Base-by-base conservation (phyloP, 768 basidiomycete species). In the Galerina marginata region DNA sequence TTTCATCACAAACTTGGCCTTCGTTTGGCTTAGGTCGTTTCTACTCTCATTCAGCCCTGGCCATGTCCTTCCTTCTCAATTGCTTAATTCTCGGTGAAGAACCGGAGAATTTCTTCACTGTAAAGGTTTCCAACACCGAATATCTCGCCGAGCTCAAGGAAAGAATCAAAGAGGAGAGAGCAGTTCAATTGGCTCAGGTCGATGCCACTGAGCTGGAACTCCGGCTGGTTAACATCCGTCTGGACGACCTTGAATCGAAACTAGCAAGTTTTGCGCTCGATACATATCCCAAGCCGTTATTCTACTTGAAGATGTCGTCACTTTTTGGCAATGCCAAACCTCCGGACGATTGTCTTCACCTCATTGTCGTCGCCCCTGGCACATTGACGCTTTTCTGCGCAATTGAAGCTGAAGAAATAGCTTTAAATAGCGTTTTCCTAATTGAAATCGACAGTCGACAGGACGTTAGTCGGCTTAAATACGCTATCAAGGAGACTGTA, bases 51-150 rank as follows among this genome's bases (percentile, higher is more conserved):
- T 20, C 20, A 20, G 20, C 46, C 46, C 29, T 16, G 15, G 29
- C 29, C 16, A 50, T 50, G 49, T 50, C 54, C 12, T 62, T 68
- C 59, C 54, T 55, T 20, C 56, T 67, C 50, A 62, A 54, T 47
- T 68, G 65, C 56, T 58, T 60, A 12, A 26, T 62, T 46, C 54
- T 54, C 42, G 63, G 63, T 42, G 58, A 54, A 42, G 51, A 60
- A 49, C 40, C 58, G 12, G n/a, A 36, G 9, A 25, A 58, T n/a
- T 26, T 64, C 42, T 68, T 66, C 51, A 55, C 58, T 45, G 58
- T 68, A 55, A 55, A 64, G 52, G 62, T 66, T 58, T 52, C 51
- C 33, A 57, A 65, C 46, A 61, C 58, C 52, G 46, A 65, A 7
- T 48, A 54, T 36, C 58, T 65, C 44, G 50, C 60, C 52, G 58